Evolutionary conservation across 2,329 filamentous ascomycete genomes (phyloP), one percentile per base, ranked within the genome.

Genomic region (Fusarium kyushuense): DNA sequence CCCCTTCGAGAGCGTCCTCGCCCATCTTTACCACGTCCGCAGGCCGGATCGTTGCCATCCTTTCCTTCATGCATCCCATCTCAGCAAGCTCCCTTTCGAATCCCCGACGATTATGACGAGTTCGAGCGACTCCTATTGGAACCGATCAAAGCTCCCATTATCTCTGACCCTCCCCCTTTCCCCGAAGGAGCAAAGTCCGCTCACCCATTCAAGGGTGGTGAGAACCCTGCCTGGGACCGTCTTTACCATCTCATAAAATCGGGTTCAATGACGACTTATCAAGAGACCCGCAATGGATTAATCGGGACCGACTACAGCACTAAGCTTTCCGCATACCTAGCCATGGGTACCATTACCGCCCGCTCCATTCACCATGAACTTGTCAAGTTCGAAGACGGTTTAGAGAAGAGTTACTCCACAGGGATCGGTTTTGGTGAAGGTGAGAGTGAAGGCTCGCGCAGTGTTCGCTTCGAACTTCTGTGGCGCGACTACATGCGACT

Each of bases 401-500:
- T 76, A 0, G 78, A 84, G 1, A 60, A 76, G 0, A 58, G 70
- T 2, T 82, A 82, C 46, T 72, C 81, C 29, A 72, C 77, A 0
- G 81, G 81, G 0, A 62, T 79, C 3, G 90, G 90, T 0, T 94
- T 89, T 58, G 90, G 88, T 1, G 77, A 88, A 49, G 92, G 92
- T 0, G 90, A 94, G 75, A 94, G 90, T 52, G 86, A 87, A 30
- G 91, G 92, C 1, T 93, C 90, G 0, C 85, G 85, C 33, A 86
- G 84, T 0, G 84, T 95, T 2, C 86, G 92, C 0, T 90, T 92
- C 57, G 91, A 95, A 73, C 81, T 96, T 0, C 77, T 95, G 0
- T 93, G 90, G 92, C 82, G 92, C 40, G 92, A 95, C 72, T 95
- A 94, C 73, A 93, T 95, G 89, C 84, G 90, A 1, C 84, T 95